Evolutionary conservation across 176 grass and related monocot species (phyloP).

Genomic region (Oropetium thomaeum): DNA sequence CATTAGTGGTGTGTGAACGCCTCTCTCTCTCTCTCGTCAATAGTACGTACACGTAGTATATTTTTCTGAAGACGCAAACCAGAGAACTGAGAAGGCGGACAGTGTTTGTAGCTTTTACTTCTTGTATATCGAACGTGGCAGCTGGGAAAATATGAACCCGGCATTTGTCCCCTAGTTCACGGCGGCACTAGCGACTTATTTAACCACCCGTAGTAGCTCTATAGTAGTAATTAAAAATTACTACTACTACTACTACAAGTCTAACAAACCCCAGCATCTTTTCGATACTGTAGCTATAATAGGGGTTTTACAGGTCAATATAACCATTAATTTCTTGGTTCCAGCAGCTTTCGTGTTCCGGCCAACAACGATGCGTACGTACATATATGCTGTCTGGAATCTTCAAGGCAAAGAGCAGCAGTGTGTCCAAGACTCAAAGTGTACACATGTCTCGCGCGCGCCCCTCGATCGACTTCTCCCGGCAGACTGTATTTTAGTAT

Average conservation of each 20-base stretch:
- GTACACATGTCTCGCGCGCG: too few relatives aligned
- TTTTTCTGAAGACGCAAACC: neutral
- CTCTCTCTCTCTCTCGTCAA: neutral
- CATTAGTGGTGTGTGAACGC: neutral
- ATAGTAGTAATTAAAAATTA: neutral
- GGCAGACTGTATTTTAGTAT: too few relatives aligned
- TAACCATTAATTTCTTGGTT: too few relatives aligned
- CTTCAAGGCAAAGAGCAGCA: slow-evolving; percentile 17
- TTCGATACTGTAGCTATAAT: too few relatives aligned
- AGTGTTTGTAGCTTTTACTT: neutral
- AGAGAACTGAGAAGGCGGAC: neutral
- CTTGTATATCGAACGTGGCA: neutral
- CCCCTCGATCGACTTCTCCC: too few relatives aligned
- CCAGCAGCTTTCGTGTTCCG: neutral
- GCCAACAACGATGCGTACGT: neutral
- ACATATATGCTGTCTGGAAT: slow-evolving; percentile 33
- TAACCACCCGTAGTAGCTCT: too few relatives aligned
- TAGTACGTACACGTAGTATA: too few relatives aligned
- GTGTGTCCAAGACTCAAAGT: too few relatives aligned
- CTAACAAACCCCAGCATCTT: neutral
- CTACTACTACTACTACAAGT: neutral
- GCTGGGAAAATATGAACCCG: neutral
- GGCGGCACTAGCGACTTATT: slow-evolving; percentile 3
- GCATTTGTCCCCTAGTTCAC: neutral
- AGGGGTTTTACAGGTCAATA: too few relatives aligned